Evolutionary conservation across 2,329 filamentous ascomycete genomes (phyloP), one percentile per base, ranked within the genome.

Genomic region (Sclerotinia subarctica): DNA sequence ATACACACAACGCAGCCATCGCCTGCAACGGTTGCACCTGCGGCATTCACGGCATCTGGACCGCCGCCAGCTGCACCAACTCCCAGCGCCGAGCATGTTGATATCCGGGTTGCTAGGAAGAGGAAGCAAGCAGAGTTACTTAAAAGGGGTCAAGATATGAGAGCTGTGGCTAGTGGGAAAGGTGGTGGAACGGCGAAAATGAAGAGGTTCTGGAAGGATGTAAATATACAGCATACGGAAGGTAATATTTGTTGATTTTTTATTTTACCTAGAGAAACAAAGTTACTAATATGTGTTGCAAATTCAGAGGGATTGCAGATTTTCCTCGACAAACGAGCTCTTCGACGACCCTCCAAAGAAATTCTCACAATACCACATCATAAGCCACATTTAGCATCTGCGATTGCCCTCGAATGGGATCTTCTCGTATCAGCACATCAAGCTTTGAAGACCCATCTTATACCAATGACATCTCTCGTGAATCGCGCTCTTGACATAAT

Each of bases 321-420:
- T 67, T 83, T 90, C 73, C 88, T 98, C 72, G 95, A 98, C 80
- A 79, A 82, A 32, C 86, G 93, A 35, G 88, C 93, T 5, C 86
- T 99, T 70, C 89, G 94, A 70, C 93, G 91, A 64, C 91, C 90
- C 0, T 88, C 88, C 65, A 93, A 94, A 77, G 77, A 85, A 52
- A 82, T 92, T 71, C 82, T 99, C 74, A 86, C 84, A 1, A 76
- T 98, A 38, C 94, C 95, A 0, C 75, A 81, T 1, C 85, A 84
- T 68, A 98, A 97, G 81, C 88, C 88, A 44, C 86, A 93, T 75
- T 89, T 98, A 51, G 94, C 94, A 32, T 85, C 89, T 56, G 92
- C 92, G 68, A 88, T 99, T 71, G 95, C 94, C 3, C 81, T 96
- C 56, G 95, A 99, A 82, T 99, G 95, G 95, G 94, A 97, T 78